Percentiles rank a stretch among this genome's conserved stretches.
Evolutionary conservation across 2,329 filamentous ascomycete genomes (phyloP).

Genomic region (Xylaria sp.): DNA sequence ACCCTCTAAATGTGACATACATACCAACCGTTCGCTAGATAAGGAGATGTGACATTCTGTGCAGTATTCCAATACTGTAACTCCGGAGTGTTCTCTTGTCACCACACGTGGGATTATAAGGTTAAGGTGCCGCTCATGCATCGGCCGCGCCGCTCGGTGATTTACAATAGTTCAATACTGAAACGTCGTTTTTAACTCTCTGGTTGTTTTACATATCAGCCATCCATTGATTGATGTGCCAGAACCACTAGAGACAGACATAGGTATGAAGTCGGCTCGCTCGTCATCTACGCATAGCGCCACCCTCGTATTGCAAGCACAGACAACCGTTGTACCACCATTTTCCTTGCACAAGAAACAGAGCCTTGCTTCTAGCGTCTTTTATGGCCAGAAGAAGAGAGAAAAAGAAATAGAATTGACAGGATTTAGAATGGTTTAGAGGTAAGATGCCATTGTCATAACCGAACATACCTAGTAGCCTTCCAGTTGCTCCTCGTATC

Average conservation of each 20-base stretch:
- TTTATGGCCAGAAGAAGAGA: neutral
- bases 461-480: neutral
- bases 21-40: neutral
- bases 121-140: constrained; percentile 23
- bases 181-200: constrained; percentile 21
- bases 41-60: neutral
- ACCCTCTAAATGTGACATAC: neutral
- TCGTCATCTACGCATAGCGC: neutral
- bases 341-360: neutral
- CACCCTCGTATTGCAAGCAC: constrained; percentile 2
- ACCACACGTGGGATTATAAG: constrained; percentile 25
- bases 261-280: neutral
- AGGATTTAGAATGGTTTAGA: neutral
- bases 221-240: neutral
- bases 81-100: neutral
- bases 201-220: neutral
- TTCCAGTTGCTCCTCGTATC: neutral
- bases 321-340: neutral
- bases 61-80: neutral
- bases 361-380: neutral
- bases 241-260: neutral
- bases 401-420: neutral
- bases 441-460: neutral
- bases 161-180: neutral
- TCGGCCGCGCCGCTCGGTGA: constrained; percentile 24